Conservation (phyloP, 352 stramenopile genomes). For the Pythium monospermum region DNA sequence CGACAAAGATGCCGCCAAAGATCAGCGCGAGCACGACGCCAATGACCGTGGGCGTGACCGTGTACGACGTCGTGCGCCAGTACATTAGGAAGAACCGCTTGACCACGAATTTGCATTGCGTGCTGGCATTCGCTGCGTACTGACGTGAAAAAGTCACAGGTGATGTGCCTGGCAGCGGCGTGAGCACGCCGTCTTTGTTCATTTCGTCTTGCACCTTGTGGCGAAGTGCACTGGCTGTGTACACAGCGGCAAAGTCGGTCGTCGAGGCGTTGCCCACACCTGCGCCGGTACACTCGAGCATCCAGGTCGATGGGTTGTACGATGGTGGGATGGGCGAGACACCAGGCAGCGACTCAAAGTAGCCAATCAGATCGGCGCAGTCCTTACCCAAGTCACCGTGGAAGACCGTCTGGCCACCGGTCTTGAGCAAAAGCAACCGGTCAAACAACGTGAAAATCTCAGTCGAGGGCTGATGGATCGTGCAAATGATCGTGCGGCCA, state of each 20-base stretch:
- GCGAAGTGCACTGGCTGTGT: conserved; percentile 5
- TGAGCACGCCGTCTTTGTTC: conserved; percentile 9
- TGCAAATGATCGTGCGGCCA: conserved; percentile 78
- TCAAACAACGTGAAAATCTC: conserved; percentile 75
- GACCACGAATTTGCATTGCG: conserved; percentile 16
- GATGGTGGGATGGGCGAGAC: conserved; percentile 31
- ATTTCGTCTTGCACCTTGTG: conserved; percentile 15
- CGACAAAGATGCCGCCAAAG: conserved; percentile 35
- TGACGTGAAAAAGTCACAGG: conserved; percentile 19
- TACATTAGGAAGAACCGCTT: conserved; percentile 54
- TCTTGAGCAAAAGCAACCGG: conserved; percentile 32
- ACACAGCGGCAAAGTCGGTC: conserved; percentile 21
- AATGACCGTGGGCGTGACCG: conserved; percentile 38
- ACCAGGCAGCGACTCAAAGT: conserved; percentile 56
- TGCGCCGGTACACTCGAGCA: conserved; percentile 60
- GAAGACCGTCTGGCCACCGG: conserved; percentile 16
- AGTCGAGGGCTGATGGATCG: conserved; percentile 85
- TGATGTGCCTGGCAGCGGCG: conserved; percentile 3
- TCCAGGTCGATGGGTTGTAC: conserved; percentile 82
- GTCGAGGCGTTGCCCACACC: conserved; percentile 20
- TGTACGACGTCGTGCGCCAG: conserved; percentile 71
- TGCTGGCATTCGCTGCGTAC: conserved; percentile 16
- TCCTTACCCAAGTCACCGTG: conserved; percentile 36
- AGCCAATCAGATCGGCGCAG: conserved; percentile 27
- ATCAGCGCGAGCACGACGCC: conserved; percentile 38